These are phyloP conservation scores for Auricularia cornea DNA, from an alignment of 768 basidiomycete species.

Conservation along the genomic window DNA sequence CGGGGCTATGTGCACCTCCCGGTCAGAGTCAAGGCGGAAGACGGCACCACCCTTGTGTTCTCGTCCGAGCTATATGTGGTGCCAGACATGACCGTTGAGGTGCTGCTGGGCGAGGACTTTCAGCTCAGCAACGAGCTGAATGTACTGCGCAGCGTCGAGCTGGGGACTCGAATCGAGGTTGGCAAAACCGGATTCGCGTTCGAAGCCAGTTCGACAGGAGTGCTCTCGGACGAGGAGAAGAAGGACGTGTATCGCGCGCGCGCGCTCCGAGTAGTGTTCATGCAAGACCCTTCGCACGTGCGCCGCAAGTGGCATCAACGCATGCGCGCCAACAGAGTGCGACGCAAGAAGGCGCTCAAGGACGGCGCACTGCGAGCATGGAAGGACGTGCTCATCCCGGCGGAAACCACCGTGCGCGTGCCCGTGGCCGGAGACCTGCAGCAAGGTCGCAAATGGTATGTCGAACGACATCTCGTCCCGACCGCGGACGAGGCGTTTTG, in stretches of 20 bases:
- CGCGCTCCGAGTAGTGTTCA: background rate
- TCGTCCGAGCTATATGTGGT: slow-evolving; percentile 6
- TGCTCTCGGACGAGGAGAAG: background rate
- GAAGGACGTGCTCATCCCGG: background rate
- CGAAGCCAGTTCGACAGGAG: slow-evolving; percentile 4
- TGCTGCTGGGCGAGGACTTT: slow-evolving; percentile 28
- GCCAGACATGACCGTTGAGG: slow-evolving; percentile 20
- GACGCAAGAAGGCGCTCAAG: background rate
- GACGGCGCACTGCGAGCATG: slow-evolving; percentile 2
- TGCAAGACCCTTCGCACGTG: background rate
- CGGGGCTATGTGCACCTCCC: background rate
- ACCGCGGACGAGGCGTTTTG: background rate
- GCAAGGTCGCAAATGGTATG: background rate
- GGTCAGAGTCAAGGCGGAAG: background rate
- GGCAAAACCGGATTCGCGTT: slow-evolving; percentile 9
- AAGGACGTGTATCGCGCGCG: background rate
- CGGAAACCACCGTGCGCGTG: slow-evolving; percentile 1
- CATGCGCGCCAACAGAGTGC: background rate
- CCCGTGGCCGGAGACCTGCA: background rate
- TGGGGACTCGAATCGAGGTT: slow-evolving; percentile 9
- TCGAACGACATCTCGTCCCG: background rate
- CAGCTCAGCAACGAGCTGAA: slow-evolving; percentile 15
- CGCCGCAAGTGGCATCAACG: background rate
- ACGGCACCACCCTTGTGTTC: background rate
- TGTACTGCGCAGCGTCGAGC: slow-evolving; percentile 7